Conservation (phyloP, 257 asterid genomes). For the Salvia splendens region DNA sequence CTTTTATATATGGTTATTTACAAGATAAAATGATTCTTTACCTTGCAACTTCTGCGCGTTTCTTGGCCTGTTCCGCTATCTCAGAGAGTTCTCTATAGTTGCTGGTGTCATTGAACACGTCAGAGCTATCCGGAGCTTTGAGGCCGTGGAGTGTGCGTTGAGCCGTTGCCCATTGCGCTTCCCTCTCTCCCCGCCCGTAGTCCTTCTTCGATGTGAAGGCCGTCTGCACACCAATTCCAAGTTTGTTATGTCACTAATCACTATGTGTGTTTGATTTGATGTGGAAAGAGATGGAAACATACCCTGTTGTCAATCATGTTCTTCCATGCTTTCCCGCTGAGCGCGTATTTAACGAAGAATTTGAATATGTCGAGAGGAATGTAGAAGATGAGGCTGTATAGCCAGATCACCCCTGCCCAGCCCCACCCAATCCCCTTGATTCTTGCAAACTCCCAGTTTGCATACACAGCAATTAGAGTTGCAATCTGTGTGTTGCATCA, state of each 20-base stretch:
- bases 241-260: neutral
- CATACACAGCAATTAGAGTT: constrained; percentile 52
- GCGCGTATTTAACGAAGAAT: constrained; percentile 41
- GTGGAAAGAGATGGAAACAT: neutral
- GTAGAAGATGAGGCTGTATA: constrained; percentile 49
- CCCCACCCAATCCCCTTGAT: constrained; percentile 59
- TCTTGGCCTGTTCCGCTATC: constrained; percentile 60
- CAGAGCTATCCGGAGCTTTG: constrained; percentile 34
- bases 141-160: constrained; percentile 59
- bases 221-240: constrained; percentile 25
- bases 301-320: constrained; percentile 50
- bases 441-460: constrained; percentile 56
- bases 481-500: constrained; percentile 39
- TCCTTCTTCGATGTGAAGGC: constrained; percentile 57
- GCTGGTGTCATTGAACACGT: constrained; percentile 36
- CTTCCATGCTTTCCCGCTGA: constrained; percentile 62
- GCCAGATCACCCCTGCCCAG: constrained; percentile 63
- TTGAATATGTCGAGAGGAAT: constrained; percentile 56
- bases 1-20: too few relatives aligned
- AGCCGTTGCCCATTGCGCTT: constrained; percentile 56
- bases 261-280: too few relatives aligned
- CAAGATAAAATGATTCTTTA: neutral
- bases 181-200: constrained; percentile 58
- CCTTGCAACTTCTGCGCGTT: constrained; percentile 62
- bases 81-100: constrained; percentile 54